These are phyloP conservation scores for Erythrophleum fordii DNA, from an alignment of 306 rosid species.

Conservation along the genomic window DNA sequence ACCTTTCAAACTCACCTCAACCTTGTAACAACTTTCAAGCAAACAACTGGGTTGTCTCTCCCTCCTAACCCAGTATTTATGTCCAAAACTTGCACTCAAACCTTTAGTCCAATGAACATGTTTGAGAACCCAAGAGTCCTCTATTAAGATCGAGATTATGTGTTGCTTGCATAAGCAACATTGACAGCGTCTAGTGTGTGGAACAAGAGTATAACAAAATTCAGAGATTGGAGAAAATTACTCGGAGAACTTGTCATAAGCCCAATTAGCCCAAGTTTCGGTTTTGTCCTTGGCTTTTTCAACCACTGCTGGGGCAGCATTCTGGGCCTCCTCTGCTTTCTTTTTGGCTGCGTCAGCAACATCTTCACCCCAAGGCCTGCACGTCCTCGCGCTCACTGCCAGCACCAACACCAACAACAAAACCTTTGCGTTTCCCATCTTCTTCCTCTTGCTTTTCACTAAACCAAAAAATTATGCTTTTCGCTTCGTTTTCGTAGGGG, in stretches of 20 bases:
- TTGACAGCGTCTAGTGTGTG: no score
- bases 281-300: slow-evolving; percentile 33
- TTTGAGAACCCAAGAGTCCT: no score
- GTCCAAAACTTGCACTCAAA: no score
- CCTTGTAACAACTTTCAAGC: no score
- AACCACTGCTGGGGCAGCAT: not conserved
- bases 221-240: slow-evolving; percentile 15
- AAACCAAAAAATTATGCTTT: not conserved
- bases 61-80: no score
- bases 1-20: no score
- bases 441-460: slow-evolving; percentile 1
- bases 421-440: slow-evolving; percentile 37
- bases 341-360: not conserved
- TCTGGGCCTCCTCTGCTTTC: slow-evolving; percentile 30
- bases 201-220: not conserved
- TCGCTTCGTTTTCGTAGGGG: not conserved
- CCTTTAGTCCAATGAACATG: no score
- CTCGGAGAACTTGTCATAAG: slow-evolving; percentile 46
- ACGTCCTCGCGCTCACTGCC: slow-evolving; percentile 33
- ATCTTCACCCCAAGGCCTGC: slow-evolving; percentile 25
- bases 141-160: no score
- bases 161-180: no score
- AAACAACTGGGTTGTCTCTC: no score
- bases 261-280: slow-evolving; percentile 51
- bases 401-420: slow-evolving; percentile 41